These are phyloP conservation scores for Sporothrix humicola DNA, from an alignment of 2,329 filamentous ascomycete genomes.

Conservation along the genomic window DNA sequence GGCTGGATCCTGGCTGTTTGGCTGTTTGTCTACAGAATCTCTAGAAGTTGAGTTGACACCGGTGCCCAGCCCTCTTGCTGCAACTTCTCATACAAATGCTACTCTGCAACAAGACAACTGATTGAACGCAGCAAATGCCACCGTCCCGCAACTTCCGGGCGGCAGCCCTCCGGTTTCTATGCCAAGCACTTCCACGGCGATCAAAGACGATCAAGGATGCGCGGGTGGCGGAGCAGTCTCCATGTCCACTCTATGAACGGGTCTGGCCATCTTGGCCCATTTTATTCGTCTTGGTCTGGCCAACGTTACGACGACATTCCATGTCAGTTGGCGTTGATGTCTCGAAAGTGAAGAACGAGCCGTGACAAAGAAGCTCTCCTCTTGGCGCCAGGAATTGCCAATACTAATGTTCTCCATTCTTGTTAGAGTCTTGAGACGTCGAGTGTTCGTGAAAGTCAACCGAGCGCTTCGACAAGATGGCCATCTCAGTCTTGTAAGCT, in stretches of 20 bases:
- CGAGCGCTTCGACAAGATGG: neutral
- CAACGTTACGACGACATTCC: neutral
- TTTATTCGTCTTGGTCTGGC: neutral
- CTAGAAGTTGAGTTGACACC: neutral
- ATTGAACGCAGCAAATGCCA: neutral
- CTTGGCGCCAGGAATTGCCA: constrained; percentile 18
- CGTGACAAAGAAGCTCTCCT: neutral
- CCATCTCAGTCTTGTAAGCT: neutral
- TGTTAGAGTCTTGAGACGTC: constrained; percentile 9
- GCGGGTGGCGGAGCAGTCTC: constrained; percentile 30
- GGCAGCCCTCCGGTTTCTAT: constrained; percentile 21
- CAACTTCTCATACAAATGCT: neutral
- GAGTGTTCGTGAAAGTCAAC: neutral
- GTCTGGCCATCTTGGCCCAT: neutral
- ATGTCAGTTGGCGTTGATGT: neutral
- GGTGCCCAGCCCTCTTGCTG: neutral
- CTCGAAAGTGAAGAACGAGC: no score
- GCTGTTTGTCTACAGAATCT: neutral
- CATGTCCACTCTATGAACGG: neutral
- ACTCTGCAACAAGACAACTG: no score
- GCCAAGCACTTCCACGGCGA: constrained; percentile 27
- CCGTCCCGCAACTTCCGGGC: constrained; percentile 25
- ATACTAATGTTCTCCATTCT: neutral
- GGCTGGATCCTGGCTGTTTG: no score
- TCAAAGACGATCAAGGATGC: constrained; percentile 28